Percentiles rank a stretch among this genome's conserved stretches.
phyloP scores from a whole-genome alignment of 495 filamentous ascomycete species.

The Aspergillus biplanus region DNA sequence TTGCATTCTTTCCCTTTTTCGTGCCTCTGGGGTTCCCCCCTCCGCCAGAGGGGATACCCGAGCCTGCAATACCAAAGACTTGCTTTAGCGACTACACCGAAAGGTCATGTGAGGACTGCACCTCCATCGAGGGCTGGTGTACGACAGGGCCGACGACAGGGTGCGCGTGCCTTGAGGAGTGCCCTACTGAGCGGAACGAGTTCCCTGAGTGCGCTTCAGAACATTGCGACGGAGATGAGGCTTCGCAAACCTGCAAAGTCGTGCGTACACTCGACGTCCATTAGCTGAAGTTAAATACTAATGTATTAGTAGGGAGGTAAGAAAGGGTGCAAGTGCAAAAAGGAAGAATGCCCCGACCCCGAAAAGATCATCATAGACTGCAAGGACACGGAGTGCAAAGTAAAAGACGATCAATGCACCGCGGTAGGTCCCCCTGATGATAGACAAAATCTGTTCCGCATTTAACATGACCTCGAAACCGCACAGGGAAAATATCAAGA shows the following conservation, averaged over 20 bases:
- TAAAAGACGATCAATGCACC: not conserved
- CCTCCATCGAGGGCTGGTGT: not conserved
- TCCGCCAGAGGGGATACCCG: not conserved
- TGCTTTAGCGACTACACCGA: not conserved
- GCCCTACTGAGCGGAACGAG: not conserved
- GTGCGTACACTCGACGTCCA: not conserved
- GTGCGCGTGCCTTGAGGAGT: not conserved
- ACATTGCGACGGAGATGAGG: not conserved
- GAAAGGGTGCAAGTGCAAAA: not conserved
- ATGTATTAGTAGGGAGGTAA: not conserved
- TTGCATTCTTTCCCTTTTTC: not conserved
- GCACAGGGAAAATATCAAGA: not conserved
- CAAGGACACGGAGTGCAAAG: not conserved
- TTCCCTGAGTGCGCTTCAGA: not conserved
- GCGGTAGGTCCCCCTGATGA: not conserved
- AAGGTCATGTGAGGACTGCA: not conserved
- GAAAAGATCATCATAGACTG: not conserved
- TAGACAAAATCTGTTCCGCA: not conserved
- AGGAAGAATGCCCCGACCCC: not conserved
- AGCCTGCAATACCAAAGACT: not conserved
- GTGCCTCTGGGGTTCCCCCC: not conserved
- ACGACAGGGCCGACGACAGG: not conserved
- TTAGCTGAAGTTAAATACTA: not conserved
- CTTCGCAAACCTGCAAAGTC: not conserved
- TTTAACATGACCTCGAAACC: not conserved